Evolutionary conservation across 2,329 filamentous ascomycete genomes (phyloP), one percentile per base, ranked within the genome.

Genomic region (Aureobasidium melanogenum): DNA sequence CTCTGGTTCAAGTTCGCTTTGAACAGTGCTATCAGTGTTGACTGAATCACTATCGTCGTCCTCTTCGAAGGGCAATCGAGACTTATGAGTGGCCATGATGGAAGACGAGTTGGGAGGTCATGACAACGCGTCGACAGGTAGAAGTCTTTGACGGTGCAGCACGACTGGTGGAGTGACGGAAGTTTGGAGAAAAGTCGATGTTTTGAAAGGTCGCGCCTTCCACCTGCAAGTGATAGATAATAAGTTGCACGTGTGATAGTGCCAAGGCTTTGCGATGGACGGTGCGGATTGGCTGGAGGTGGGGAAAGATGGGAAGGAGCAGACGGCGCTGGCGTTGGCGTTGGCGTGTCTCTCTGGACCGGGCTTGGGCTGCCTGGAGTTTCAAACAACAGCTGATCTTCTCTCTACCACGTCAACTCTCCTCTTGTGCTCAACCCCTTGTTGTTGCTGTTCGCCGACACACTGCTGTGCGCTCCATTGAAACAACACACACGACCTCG

Each of bases 1-100:
- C 10, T 64, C 63, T 62, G 65, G 5, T 67, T 67, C 67, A 30
- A 63, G 63, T 8, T 65, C 59, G 5, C 41, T 48, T n/a, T 59
- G 22, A 19, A 50, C 63, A 1, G 70, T 71, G 8, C 69, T 67
- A 22, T 59, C 61, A 12, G 59, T 56, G 26, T 15, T 38, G 41
- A 56, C 59, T n/a, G 47, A 46, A 39, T 62, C 63, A n/a, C 41
- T 44, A 19, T 61, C 56, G 12, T 54, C 36, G 34, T 44, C 57
- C 30, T 61, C 60, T 1, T 41, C 51, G 10, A 56, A 56, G 28
- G 34, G 9, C 10, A 5, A 3, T 43, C 38, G 52, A 56, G 52
- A 32, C 15, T 56, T 56, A 43, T 38, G 5, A 34, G 38, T n/a
- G 26, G 38, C 26, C 52, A 56, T 56, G 24, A 24, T 24, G 52